Conservation (phyloP, 1,139 yeast species). For the Trichomonascaceae sp. region DNA sequence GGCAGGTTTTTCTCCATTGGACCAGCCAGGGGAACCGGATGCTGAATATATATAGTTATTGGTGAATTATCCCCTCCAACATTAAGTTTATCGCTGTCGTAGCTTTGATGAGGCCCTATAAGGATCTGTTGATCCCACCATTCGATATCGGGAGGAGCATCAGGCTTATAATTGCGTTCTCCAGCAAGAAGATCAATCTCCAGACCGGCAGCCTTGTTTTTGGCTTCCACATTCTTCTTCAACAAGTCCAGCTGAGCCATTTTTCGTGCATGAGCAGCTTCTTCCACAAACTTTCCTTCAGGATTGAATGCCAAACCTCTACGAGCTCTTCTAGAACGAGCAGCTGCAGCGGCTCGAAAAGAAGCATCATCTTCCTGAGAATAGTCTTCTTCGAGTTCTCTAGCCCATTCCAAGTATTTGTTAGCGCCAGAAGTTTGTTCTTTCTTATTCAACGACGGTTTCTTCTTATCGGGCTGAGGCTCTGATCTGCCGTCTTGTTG, state of each 20-base stretch:
- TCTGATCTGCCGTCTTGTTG: neutral
- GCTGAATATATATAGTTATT: conserved; percentile 63
- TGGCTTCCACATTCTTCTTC: conserved; percentile 26
- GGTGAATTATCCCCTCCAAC: conserved; percentile 43
- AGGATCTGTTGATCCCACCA: conserved; percentile 74
- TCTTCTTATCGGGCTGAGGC: neutral
- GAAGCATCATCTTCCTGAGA: conserved; percentile 56
- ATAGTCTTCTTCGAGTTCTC: conserved; percentile 22
- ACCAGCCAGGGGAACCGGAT: conserved; percentile 64
- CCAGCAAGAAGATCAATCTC: conserved; percentile 44
- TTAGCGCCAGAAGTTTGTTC: conserved; percentile 7
- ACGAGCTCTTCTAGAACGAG: conserved; percentile 27
- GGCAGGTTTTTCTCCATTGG: conserved; percentile 48
- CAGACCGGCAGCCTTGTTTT: conserved; percentile 36
- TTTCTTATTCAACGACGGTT: neutral
- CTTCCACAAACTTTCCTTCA: conserved; percentile 55
- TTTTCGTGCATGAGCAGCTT: conserved; percentile 49
- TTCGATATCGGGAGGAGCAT: conserved; percentile 55
- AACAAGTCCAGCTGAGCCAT: conserved; percentile 35
- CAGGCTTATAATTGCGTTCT: conserved; percentile 46
- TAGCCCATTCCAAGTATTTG: conserved; percentile 11
- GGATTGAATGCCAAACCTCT: conserved; percentile 47
- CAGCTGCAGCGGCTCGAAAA: conserved; percentile 28
- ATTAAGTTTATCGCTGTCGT: conserved; percentile 28
- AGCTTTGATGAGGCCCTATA: conserved; percentile 27